A percentile compares a stretch with the other conserved stretches of the same genome.
Conservation (phyloP, 148 eudicot species). For the Simmondsia chinensis region DNA sequence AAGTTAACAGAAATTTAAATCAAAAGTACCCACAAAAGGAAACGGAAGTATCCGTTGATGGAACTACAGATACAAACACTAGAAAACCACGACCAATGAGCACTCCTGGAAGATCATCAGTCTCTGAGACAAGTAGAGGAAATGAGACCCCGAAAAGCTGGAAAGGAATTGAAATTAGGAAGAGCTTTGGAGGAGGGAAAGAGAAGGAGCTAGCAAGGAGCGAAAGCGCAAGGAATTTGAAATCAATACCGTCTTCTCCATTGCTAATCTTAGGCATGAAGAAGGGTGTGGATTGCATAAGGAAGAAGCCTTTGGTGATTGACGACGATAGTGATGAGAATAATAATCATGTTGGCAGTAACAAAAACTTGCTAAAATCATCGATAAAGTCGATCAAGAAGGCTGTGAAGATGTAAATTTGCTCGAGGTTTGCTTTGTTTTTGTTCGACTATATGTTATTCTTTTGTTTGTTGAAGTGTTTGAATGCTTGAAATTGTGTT, state of each 20-base stretch:
- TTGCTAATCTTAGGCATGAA: constrained; percentile 70
- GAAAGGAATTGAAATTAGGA: constrained; percentile 14
- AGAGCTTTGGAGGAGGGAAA: constrained; percentile 37
- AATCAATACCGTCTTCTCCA: constrained; percentile 80
- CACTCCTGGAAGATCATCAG: constrained; percentile 33
- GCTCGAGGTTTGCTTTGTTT: neutral
- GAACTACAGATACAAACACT: constrained; percentile 15
- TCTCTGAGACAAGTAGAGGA: constrained; percentile 10
- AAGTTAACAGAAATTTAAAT: constrained; percentile 32
- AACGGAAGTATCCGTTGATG: constrained; percentile 10
- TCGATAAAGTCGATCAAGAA: constrained; percentile 58
- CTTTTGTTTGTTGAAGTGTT: constrained; percentile 10
- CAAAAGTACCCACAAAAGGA: constrained; percentile 46
- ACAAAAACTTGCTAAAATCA: constrained; percentile 45
- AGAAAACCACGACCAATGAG: constrained; percentile 15
- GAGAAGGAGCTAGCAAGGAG: constrained; percentile 43
- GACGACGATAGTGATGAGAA: constrained; percentile 39
- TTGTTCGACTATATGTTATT: neutral
- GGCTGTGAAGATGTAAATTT: constrained; percentile 42
- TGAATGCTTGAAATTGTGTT: constrained; percentile 15
- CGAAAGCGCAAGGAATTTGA: constrained; percentile 68
- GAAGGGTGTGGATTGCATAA: constrained; percentile 79
- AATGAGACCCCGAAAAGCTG: constrained; percentile 7
- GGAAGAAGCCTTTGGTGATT: constrained; percentile 60
- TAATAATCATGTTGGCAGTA: constrained; percentile 13